Percentiles rank a stretch among this genome's conserved stretches.
These are phyloP conservation scores for Saccharomycopsis lassenensis DNA, from an alignment of 805 yeast genomes.

Conservation along the genomic window DNA sequence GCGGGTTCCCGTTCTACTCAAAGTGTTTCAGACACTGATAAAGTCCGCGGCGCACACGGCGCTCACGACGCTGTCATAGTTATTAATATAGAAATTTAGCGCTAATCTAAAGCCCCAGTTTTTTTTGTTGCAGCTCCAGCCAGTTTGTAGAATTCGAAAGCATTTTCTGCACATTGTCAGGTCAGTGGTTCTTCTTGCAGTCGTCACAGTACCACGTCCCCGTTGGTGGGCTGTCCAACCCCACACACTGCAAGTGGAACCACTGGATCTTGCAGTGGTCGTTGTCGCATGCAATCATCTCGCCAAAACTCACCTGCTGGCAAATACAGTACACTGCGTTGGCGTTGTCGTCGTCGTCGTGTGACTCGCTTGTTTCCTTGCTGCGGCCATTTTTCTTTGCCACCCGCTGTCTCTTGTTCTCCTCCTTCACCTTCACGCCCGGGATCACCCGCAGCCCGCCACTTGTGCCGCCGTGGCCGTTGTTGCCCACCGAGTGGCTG, in stretches of 20 bases:
- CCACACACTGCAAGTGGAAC: constrained; percentile 84
- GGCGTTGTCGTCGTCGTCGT: constrained; percentile 14
- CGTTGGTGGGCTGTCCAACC: constrained; percentile 75
- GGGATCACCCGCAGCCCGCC: no score
- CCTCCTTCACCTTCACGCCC: neutral
- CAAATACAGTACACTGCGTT: constrained; percentile 55
- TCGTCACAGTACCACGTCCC: constrained; percentile 94
- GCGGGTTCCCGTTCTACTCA: constrained; percentile 42
- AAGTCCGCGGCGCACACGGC: no score
- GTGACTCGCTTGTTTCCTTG: neutral
- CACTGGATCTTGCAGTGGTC: constrained; percentile 46
- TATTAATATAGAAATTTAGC: no score
- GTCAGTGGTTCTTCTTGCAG: constrained; percentile 50
- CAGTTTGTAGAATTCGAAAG: no score
- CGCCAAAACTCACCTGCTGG: constrained; percentile 94
- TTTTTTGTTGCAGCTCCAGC: no score
- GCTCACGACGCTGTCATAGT: no score
- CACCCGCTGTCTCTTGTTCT: neutral
- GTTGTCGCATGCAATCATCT: constrained; percentile 98
- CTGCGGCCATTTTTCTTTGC: neutral
- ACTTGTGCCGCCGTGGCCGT: no score
- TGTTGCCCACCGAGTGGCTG: neutral
- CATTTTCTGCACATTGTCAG: no score
- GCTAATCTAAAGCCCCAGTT: no score
- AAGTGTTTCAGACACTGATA: constrained; percentile 31